Conservation (phyloP, 208 protist species). For the Leishmania guyanensis region DNA sequence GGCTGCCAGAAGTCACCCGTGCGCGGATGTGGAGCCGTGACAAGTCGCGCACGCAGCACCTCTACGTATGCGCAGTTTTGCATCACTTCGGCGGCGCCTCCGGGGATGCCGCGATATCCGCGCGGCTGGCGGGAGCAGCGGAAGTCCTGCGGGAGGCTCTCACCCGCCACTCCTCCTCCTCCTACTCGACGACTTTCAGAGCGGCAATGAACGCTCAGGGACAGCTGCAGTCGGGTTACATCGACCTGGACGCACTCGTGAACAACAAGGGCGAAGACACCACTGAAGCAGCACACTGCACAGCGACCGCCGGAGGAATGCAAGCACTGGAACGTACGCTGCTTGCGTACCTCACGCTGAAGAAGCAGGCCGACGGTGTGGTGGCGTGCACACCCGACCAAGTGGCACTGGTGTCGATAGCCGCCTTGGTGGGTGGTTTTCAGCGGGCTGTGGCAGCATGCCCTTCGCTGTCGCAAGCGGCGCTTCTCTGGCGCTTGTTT, state of each 20-base stretch:
- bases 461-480: neutral
- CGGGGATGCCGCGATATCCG: neutral
- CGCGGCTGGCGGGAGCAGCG: neutral
- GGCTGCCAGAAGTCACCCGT: neutral
- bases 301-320: neutral
- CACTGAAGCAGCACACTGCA: neutral
- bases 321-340: conserved; percentile 5
- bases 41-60: conserved; percentile 21
- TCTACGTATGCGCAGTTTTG: conserved; percentile 9
- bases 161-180: neutral
- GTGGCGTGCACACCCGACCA: neutral
- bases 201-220: neutral
- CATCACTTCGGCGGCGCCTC: neutral
- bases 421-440: neutral
- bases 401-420: conserved; percentile 1
- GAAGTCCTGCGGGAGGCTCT: conserved; percentile 21
- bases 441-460: neutral
- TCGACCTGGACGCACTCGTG: conserved; percentile 1
- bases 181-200: neutral
- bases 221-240: neutral
- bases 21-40: conserved; percentile 13
- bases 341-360: neutral
- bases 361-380: no score
- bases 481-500: conserved; percentile 6
- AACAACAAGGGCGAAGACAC: neutral